Evolutionary conservation across 345 rosid species (phyloP), one percentile per base, ranked within the genome.

Genomic region (Eucalyptus tenuipes): DNA sequence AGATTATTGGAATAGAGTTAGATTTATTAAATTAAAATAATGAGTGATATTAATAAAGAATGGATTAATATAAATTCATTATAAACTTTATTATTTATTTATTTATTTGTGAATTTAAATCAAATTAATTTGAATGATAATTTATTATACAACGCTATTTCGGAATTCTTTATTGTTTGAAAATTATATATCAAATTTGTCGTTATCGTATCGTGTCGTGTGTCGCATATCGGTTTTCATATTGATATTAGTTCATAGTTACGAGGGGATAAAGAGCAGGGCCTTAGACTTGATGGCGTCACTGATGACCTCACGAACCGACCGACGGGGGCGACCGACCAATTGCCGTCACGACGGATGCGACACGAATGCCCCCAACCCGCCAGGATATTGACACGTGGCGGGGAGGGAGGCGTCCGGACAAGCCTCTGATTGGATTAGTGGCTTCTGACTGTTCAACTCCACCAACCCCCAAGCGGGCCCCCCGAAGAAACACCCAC

Each of bases 161-260:
- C 1, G 10, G 1, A 52, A 52, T 20, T 52, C 0, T 18, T 0
- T 49, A 13, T 2, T 13, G 1, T 13, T 49, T 13, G 6, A 7
- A 52, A 52, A 52, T 18, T 0, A 52, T 4, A 1, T 52, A 18
- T 52, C 2, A 0, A 52, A 52, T 18, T n/a, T n/a, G n/a, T n/a
- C n/a, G n/a, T n/a, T 18, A 0, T 18, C 0, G 24, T 18, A 0
- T 52, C 10, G 4, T 52, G 7, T 50, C 2, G 22, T 37, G 40
- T 37, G 40, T 37, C 4, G 40, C 40, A 4, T 37, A 37, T n/a
- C n/a, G n/a, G n/a, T n/a, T n/a, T n/a, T n/a, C n/a, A n/a, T n/a
- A n/a, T n/a, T n/a, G n/a, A n/a, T n/a, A n/a, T n/a, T 49, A 49
- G 7, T 50, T 18, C 0, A 52, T 52, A 52, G 24, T 52, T 7